Evolutionary conservation across 768 basidiomycete genomes (phyloP), one percentile per base, ranked within the genome.

Genomic region (Pleurotus tuber-regium): DNA sequence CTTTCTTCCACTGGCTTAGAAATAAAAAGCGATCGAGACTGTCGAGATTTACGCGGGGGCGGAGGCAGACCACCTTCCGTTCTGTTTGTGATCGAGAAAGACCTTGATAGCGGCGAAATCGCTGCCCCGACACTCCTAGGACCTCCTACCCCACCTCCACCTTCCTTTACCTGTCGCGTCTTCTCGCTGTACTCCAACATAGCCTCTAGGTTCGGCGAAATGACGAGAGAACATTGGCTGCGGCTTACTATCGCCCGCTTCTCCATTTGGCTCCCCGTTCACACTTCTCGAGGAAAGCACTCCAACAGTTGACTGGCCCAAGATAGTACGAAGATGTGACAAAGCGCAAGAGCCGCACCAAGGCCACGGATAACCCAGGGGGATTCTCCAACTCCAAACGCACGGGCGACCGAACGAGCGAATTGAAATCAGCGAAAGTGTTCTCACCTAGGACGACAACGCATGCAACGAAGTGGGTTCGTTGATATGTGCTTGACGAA

Each of bases 201-300:
- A 21, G 82, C 83, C 54, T 84, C 78, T 40, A 83, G 74, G 57
- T 84, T 74, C 0, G 82, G 77, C 2, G 80, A 83, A 46, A 84
- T 84, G 9, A 73, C 66, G 40, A 83, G 62, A 1, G 72, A 65
- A 35, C 50, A 62, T 41, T 63, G 60, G 14, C 46, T 26, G 35
- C 30, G 31, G 19, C 46, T 35, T n/a, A 35, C 35, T 19, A 26
- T 46, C n/a, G 18, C 24, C 6, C 46, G 6, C 46, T 48, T 35
- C 46, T 48, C 46, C 46, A 35, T 48, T 21, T 6, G 43, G n/a
- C 43, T 14, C 19, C 19, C 24, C 36, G 19, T 7, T 38, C 19
- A 11, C 36, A 14, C n/a, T 16, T 16, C 14, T 31, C 30, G 30
- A 16, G 5, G 36, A 16, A 11, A 6, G n/a, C 36, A 18, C n/a